Evolutionary conservation across 257 asterid species (phyloP).

Genomic region (Plectranthus barbatus): DNA sequence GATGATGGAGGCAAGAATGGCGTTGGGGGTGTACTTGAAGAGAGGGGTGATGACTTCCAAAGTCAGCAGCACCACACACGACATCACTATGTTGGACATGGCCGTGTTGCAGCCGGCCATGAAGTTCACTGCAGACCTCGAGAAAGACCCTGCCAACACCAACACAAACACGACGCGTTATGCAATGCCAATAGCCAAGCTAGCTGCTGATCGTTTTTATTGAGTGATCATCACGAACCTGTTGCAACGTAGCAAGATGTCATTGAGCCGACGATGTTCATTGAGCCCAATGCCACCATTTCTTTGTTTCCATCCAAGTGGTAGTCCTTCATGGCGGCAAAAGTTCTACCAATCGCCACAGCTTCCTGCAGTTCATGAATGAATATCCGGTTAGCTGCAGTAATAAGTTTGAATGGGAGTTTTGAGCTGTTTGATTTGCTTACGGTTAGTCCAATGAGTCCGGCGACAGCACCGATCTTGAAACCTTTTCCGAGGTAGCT

Average conservation of each 20-base stretch:
- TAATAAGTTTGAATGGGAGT: background rate
- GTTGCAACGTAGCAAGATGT: constrained; percentile 70
- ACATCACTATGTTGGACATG: constrained; percentile 66
- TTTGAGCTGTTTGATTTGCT: background rate
- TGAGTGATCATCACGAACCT: constrained; percentile 22
- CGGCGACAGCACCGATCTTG: constrained; percentile 53
- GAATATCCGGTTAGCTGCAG: background rate
- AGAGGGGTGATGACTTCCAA: constrained; percentile 53
- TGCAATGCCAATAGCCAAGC: no score
- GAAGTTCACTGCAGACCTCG: constrained; percentile 41
- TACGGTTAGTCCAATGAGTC: constrained; percentile 63
- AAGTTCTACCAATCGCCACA: constrained; percentile 70
- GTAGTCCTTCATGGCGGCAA: constrained; percentile 71
- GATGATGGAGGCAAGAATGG: constrained; percentile 64
- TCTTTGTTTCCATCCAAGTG: constrained; percentile 72
- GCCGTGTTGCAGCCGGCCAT: constrained; percentile 75
- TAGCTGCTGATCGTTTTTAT: no score
- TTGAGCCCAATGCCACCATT: constrained; percentile 74
- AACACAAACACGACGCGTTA: background rate
- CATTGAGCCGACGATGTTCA: constrained; percentile 68
- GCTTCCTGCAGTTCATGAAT: constrained; percentile 47
- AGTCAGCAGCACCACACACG: constrained; percentile 45
- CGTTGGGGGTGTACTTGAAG: constrained; percentile 69
- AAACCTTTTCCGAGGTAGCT: constrained; percentile 43
- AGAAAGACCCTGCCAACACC: constrained; percentile 27